Evolutionary conservation across 169 alveolate species (phyloP), one percentile per base, ranked within the genome.

Genomic region (Cryptosporidium bovis): DNA sequence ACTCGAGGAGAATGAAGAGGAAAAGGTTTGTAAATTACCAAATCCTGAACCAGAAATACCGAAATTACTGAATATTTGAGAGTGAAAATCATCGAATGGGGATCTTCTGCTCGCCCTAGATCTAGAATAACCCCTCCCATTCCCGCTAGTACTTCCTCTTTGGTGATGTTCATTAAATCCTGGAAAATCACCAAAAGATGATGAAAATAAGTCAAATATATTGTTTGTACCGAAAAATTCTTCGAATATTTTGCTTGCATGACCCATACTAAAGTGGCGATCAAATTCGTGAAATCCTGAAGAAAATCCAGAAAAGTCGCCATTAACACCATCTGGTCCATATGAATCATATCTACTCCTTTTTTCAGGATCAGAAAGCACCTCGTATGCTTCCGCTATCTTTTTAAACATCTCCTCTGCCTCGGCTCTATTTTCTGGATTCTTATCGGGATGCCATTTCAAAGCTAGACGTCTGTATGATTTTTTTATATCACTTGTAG

Each of bases 331-430:
- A 71, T 92, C 95, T 67, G 91, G 83, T 24, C 97, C 97, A 50
- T 90, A 91, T 27, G 85, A 91, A 71, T 94, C 90, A 71, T 91
- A 92, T 62, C 82, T 84, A 34, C 67, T 93, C 83, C 97, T 93
- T 83, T 96, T 96, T 48, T 93, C 93, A 27, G 94, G 90, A 84
- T 96, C 97, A 13, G 97, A 92, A 51, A 97, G 93, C 15, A 95
- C 95, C 65, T 94, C 94, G 84, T 97, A 97, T 13, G 99, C 98
- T 87, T 95, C 98, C 48, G 96, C 92, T 33, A 96, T 93, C 65
- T 93, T 91, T 82, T 95, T 95, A 83, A 96, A 96, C 68, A 92
- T 93, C 91, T 91, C 95, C 58, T 93, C 93, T 0, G 98, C 98
- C 56, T 94, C 95, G 65, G 94, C 95, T 50, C 92, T 77, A 60